Conservation (phyloP, 805 yeast genomes). For the Saccharomycopsis microspora region DNA sequence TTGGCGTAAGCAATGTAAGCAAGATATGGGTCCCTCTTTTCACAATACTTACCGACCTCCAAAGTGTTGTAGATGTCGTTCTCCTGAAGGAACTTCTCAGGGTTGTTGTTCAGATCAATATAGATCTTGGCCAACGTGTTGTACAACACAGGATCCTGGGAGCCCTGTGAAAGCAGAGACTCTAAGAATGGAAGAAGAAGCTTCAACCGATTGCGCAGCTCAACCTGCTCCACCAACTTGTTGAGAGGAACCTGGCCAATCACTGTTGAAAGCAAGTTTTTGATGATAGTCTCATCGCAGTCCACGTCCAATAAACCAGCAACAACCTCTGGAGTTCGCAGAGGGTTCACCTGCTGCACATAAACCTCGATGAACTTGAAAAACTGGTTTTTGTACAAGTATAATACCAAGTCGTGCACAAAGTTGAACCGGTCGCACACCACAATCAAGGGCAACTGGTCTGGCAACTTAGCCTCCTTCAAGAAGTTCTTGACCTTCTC, state of each 20-base stretch:
- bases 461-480: conserved; percentile 88
- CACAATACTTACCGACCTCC: conserved; percentile 96
- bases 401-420: conserved; percentile 87
- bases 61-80: conserved; percentile 85
- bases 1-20: conserved; percentile 97
- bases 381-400: conserved; percentile 89
- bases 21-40: conserved; percentile 95
- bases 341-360: conserved; percentile 94
- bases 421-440: conserved; percentile 89
- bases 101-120: conserved; percentile 94
- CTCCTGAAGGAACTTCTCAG: conserved; percentile 92
- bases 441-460: conserved; percentile 91
- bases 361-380: conserved; percentile 96
- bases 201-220: conserved; percentile 90
- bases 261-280: conserved; percentile 70
- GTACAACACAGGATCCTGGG: conserved; percentile 82
- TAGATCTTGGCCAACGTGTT: conserved; percentile 95
- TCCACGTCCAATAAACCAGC: conserved; percentile 96
- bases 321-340: conserved; percentile 91
- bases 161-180: conserved; percentile 71
- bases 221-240: conserved; percentile 87
- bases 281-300: conserved; percentile 85
- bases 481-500: conserved; percentile 95
- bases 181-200: conserved; percentile 88
- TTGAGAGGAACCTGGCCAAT: conserved; percentile 90